These are phyloP conservation scores for Arabidopsis arenosa DNA, from an alignment of 345 rosid species.

Conservation along the genomic window DNA sequence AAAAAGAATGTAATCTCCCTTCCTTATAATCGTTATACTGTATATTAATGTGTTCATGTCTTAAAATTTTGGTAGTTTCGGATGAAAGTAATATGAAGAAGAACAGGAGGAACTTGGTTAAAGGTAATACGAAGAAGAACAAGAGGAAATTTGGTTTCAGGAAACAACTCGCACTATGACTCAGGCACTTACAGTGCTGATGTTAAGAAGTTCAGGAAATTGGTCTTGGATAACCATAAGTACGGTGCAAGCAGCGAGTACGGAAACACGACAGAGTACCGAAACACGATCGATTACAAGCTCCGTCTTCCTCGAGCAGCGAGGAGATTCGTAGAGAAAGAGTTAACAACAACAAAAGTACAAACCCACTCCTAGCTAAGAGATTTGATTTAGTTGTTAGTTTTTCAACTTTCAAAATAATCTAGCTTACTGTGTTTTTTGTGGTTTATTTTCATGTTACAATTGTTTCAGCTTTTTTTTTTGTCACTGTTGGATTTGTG, in stretches of 20 bases:
- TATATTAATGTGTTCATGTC: too few species aligned
- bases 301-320: constrained; percentile 68
- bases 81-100: too few species aligned
- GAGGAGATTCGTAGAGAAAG: constrained; percentile 45
- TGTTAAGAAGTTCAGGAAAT: constrained; percentile 67
- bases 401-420: constrained; percentile 15
- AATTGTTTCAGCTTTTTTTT: not conserved
- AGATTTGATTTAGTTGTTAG: constrained; percentile 39
- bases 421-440: constrained; percentile 29
- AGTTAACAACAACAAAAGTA: constrained; percentile 31
- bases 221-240: constrained; percentile 73
- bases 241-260: constrained; percentile 61
- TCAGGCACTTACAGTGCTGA: constrained; percentile 71
- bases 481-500: constrained; percentile 34
- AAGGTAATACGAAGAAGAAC: too few species aligned
- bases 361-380: constrained; percentile 21
- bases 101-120: too few species aligned
- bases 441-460: constrained; percentile 8
- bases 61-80: too few species aligned
- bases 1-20: too few species aligned
- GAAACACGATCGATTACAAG: constrained; percentile 56
- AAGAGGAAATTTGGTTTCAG: too few species aligned
- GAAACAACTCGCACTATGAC: constrained; percentile 64
- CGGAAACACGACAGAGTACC: constrained; percentile 28
- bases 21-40: too few species aligned